Evolutionary conservation across 805 yeast species (phyloP).

Genomic region (Kuraishia piskuri): DNA sequence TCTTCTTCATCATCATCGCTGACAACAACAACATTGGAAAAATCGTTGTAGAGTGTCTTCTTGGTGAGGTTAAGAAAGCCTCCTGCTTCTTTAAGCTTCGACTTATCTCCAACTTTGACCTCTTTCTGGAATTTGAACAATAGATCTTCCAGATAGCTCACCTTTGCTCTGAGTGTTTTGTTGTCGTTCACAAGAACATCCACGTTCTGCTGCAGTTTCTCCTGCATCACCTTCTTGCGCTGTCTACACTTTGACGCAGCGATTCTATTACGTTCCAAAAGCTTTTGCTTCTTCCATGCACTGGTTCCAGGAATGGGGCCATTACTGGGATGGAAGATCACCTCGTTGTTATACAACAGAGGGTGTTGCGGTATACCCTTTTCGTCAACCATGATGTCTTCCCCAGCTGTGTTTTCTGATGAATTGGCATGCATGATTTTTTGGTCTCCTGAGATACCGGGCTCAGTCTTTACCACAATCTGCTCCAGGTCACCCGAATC

Average conservation of each 20-base stretch:
- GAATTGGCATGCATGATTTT: not conserved
- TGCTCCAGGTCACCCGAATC: not conserved
- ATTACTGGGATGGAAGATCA: slow-evolving; percentile 41
- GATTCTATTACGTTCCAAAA: slow-evolving; percentile 85
- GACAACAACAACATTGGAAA: not conserved
- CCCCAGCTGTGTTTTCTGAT: not conserved
- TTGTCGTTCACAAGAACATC: slow-evolving; percentile 20
- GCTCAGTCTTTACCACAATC: not conserved
- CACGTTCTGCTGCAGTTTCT: slow-evolving; percentile 54
- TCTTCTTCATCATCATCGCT: not conserved
- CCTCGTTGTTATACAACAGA: slow-evolving; percentile 45
- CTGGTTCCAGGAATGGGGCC: slow-evolving; percentile 56
- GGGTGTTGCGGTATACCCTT: slow-evolving; percentile 37
- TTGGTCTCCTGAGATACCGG: not conserved
- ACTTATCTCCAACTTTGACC: not conserved
- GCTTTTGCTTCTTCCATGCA: slow-evolving; percentile 64
- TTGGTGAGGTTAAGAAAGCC: not conserved
- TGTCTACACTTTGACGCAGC: slow-evolving; percentile 96
- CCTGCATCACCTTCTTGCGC: slow-evolving; percentile 77
- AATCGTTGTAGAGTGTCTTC: not conserved
- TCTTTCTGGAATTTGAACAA: not conserved
- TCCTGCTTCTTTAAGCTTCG: not conserved
- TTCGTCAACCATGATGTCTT: slow-evolving; percentile 16
- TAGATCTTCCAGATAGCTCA: not conserved
- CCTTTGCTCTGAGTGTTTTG: not conserved